Conservation (phyloP, 352 stramenopile species). For the Globisporangium canariense region DNA sequence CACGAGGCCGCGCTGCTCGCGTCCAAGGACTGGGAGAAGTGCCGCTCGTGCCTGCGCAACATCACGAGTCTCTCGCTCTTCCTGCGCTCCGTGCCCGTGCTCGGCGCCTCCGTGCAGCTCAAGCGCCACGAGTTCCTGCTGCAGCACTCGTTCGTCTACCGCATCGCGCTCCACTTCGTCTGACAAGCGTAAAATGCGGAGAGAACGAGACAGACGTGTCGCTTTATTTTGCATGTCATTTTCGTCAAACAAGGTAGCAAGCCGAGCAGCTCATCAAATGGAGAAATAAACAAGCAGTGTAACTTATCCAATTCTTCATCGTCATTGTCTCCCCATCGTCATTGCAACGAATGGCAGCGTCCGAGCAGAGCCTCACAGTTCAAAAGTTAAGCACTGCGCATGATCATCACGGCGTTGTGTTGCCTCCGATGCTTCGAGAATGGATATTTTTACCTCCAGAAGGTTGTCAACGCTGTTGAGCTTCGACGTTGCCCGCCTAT, state of each 20-base stretch:
- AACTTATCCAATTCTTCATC: conserved; percentile 2
- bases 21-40: conserved; percentile 73
- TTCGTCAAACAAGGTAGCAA: neutral
- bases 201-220: neutral
- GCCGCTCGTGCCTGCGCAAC: conserved; percentile 65
- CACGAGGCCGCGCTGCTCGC: conserved; percentile 50
- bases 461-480: too few relatives aligned
- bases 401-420: too few relatives aligned
- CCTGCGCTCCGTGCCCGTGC: conserved; percentile 60
- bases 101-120: conserved; percentile 61
- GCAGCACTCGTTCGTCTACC: conserved; percentile 79
- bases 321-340: too few relatives aligned
- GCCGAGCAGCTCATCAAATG: neutral
- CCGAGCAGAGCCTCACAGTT: too few relatives aligned
- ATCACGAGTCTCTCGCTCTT: conserved; percentile 85
- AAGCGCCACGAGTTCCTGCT: conserved; percentile 81
- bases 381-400: neutral
- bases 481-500: too few relatives aligned
- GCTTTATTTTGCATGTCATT: conserved; percentile 1
- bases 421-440: too few relatives aligned
- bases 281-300: neutral
- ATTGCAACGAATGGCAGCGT: too few relatives aligned
- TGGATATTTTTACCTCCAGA: too few relatives aligned
- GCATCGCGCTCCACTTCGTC: conserved; percentile 76
- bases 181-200: conserved; percentile 12